Conservation (phyloP, 139 green algal genomes). For the Microglena sp. region DNA sequence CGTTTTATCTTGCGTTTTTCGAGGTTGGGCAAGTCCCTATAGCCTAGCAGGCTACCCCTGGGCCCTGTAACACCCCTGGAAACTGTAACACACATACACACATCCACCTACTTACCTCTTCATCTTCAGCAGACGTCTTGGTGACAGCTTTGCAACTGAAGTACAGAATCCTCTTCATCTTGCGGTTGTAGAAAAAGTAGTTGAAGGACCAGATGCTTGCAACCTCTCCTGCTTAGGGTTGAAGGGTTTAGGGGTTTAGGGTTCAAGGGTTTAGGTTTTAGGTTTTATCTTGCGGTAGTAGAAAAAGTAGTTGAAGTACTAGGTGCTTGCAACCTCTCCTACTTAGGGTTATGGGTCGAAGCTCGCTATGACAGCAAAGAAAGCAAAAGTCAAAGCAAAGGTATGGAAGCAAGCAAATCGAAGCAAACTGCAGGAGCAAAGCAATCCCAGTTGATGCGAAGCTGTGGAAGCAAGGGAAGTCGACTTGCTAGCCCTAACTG, state of each 20-base stretch:
- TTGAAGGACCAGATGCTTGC: slow-evolving; percentile 89
- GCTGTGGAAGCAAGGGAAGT: too few species aligned
- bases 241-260: too few species aligned
- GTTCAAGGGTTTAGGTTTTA: too few species aligned
- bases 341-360: too few species aligned
- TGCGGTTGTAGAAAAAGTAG: slow-evolving; percentile 99
- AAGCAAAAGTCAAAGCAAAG: too few species aligned
- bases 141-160: slow-evolving; percentile 52
- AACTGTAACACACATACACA: neutral
- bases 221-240: slow-evolving; percentile 68
- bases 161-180: slow-evolving; percentile 87
- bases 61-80: neutral
- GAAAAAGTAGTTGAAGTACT: slow-evolving; percentile 98
- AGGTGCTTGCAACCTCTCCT: slow-evolving; percentile 74
- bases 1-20: neutral
- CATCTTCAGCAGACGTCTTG: slow-evolving; percentile 43
- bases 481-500: too few species aligned
- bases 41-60: neutral
- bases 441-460: too few species aligned
- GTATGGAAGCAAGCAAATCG: too few species aligned
- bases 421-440: too few species aligned
- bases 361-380: too few species aligned
- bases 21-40: neutral
- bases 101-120: neutral
- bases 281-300: slow-evolving; percentile 96